Base-by-base conservation (phyloP, 176 grass and related monocot genomes). In the Melocanna baccifera region DNA sequence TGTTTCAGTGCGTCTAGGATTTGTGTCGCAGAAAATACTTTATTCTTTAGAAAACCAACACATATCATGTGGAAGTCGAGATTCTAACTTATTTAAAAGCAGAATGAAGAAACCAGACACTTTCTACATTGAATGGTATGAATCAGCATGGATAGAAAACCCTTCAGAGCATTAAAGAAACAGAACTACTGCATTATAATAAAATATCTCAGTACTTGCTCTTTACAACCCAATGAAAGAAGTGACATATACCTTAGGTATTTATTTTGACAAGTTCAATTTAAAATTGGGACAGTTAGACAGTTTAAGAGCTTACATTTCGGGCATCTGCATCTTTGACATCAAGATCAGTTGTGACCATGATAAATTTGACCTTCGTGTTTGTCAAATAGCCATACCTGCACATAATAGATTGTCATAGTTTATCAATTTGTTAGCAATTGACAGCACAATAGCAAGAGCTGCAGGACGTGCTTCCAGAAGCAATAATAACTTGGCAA, bases 351-450 rank as follows among this genome's bases (percentile, higher is more conserved):
- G 88, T 96, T 18, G 93, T 96, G 69, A 99, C 97, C 91, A 96
- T 96, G 51, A 99, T 89, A 84, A 99, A 89, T 69, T 99, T 99
- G 84, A 92, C 97, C 88, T 99, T 99, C 8, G 90, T 99, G 77
- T 96, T 99, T 69, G 97, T 96, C 79, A 99, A 91, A 90, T 99
- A 96, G 32, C 93, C 97, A 73, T 94, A 99, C 53, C 93, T 99
- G 77, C 53, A 91, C 45, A 90, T 19, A 64, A 78, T 37, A 43
- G 41, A 88, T 56, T 47, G 29, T 45, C 55, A 59, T 50, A 64
- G 28, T 45, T 29, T 28, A 73, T 73, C 28, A 12, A 48, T 77
- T 62, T 81, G 30, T 20, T 59, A 71, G 10, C 5, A 55, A 63
- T 36, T 29, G 18, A 4, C 7, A 48, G 48, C 19, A 25, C 8